A percentile compares a stretch with the other conserved stretches of the same genome.
Evolutionary conservation across 2,329 filamentous ascomycete genomes (phyloP).

Genomic region (Tothia fuscella): DNA sequence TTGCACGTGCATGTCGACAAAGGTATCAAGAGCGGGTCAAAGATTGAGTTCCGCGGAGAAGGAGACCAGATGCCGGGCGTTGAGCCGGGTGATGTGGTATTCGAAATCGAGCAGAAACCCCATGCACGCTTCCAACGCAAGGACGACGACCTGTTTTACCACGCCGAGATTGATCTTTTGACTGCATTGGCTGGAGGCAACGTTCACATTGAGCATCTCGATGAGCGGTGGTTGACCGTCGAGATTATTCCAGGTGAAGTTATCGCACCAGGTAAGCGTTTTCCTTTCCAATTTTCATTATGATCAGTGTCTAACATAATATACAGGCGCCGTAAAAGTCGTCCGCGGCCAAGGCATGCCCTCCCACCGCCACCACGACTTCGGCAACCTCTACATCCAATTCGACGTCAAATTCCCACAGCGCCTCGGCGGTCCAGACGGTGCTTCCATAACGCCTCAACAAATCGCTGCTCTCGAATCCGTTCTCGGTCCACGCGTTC

Average conservation of each 20-base stretch:
- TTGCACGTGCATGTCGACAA: conserved; percentile 95
- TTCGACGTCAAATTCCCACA: conserved; percentile 95
- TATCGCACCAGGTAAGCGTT: conserved; percentile 69
- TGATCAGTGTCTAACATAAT: conserved; percentile 14
- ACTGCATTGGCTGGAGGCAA: conserved; percentile 87
- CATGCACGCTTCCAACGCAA: conserved; percentile 90
- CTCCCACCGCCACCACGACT: conserved; percentile 86
- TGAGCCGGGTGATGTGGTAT: conserved; percentile 89
- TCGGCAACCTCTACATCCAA: conserved; percentile 91
- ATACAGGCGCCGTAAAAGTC: conserved; percentile 74
- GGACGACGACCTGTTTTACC: conserved; percentile 91
- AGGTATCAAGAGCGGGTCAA: conserved; percentile 85
- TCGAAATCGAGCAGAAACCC: conserved; percentile 99
- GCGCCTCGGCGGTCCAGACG: conserved; percentile 31
- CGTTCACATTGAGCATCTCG: conserved; percentile 89
- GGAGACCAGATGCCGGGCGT: conserved; percentile 92
- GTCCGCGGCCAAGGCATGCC: conserved; percentile 97
- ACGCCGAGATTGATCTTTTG: conserved; percentile 88
- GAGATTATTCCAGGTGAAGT: conserved; percentile 91
- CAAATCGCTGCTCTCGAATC: conserved; percentile 71
- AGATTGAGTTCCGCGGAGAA: conserved; percentile 94
- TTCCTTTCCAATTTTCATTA: conserved; percentile 7
- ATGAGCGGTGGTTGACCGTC: conserved; percentile 91
- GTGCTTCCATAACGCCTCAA: conserved; percentile 39
- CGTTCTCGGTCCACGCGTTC: conserved; percentile 63